Conservation (phyloP, 305 asterid species). For the Solanum chacoense region DNA sequence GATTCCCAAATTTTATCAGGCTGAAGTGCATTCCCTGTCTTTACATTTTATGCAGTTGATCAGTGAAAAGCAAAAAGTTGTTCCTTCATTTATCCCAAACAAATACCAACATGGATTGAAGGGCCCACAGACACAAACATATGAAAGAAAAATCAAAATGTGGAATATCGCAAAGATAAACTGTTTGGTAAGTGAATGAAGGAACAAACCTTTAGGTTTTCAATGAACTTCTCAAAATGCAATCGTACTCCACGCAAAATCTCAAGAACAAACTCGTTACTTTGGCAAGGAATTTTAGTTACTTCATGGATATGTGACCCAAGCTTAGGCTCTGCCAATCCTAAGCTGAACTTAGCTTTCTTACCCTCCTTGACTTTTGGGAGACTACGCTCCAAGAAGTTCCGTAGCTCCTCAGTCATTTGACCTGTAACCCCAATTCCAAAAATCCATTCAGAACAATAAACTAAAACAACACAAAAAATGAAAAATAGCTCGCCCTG, state of each 20-base stretch:
- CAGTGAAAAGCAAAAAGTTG: background rate
- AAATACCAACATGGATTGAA: background rate
- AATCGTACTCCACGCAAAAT: constrained; percentile 78
- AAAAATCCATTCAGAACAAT: background rate
- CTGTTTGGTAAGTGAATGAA: background rate
- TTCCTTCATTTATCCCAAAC: background rate
- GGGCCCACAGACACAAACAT: background rate
- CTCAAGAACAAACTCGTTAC: constrained; percentile 81
- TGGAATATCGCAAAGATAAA: background rate
- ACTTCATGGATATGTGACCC: constrained; percentile 78
- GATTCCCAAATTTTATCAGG: background rate
- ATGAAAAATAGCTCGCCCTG: background rate
- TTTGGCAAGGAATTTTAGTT: constrained; percentile 74
- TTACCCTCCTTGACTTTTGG: constrained; percentile 84
- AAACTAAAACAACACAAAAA: background rate
- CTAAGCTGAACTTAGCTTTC: constrained; percentile 72
- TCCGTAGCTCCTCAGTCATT: constrained; percentile 85
- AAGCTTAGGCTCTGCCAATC: constrained; percentile 78
- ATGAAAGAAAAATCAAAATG: background rate
- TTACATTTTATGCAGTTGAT: background rate
- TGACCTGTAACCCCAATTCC: constrained; percentile 37
- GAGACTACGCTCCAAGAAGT: constrained; percentile 62
- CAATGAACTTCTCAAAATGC: constrained; percentile 57
- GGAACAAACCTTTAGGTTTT: constrained; percentile 59
- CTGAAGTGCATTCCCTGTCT: background rate